Conservation (phyloP, 306 rosid species). For the Psophocarpus tetragonolobus region DNA sequence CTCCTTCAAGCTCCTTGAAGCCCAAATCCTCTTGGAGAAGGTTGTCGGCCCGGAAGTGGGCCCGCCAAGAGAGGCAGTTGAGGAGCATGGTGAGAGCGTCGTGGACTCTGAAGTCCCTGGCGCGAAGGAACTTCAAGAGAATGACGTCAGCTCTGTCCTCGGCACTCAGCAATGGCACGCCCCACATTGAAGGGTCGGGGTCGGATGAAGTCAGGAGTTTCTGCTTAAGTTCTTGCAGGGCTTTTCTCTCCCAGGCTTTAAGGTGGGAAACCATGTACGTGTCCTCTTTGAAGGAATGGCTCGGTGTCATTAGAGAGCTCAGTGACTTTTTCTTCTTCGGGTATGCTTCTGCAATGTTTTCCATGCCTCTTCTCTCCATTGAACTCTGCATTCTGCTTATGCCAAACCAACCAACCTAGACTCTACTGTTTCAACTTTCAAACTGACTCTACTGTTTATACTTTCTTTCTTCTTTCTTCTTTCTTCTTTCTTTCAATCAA, state of each 20-base stretch:
- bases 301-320: constrained; percentile 41
- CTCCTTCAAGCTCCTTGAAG: constrained; percentile 76
- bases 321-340: constrained; percentile 65
- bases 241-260: constrained; percentile 65
- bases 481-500: too few relatives aligned
- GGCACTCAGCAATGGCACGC: constrained; percentile 46
- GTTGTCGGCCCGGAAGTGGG: constrained; percentile 62
- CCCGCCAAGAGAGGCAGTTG: constrained; percentile 70
- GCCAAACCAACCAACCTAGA: too few relatives aligned
- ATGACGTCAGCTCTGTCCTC: constrained; percentile 68
- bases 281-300: constrained; percentile 73
- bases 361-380: too few relatives aligned
- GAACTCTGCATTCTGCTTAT: too few relatives aligned
- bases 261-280: constrained; percentile 60
- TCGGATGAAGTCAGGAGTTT: constrained; percentile 36
- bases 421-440: too few relatives aligned
- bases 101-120: constrained; percentile 67
- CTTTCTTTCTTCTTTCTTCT: too few relatives aligned
- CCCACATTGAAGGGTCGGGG: constrained; percentile 60
- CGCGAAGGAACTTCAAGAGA: constrained; percentile 75
- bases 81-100: constrained; percentile 65
- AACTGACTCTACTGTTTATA: too few relatives aligned
- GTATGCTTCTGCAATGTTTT: constrained; percentile 49
- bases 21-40: constrained; percentile 65
- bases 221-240: constrained; percentile 66